Percentiles rank a stretch among this genome's conserved stretches.
Conservation (phyloP, 2,329 filamentous ascomycete genomes). For the Alternaria angustiovoidea region DNA sequence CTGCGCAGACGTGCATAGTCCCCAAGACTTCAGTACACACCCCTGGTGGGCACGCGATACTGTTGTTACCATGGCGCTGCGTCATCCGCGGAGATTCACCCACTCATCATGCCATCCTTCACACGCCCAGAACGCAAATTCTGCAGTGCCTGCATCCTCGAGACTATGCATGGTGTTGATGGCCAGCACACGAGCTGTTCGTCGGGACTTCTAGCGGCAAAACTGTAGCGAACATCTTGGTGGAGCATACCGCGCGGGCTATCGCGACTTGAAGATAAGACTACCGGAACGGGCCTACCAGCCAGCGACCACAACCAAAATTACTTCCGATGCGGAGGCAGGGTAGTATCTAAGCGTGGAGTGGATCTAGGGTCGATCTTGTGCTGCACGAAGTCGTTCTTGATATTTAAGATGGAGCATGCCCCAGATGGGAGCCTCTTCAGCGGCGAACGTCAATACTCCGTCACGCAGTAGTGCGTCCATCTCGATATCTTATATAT, state of each 20-base stretch:
- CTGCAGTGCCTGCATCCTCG: slow-evolving; percentile 4
- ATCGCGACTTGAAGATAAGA: slow-evolving; percentile 34
- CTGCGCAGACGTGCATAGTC: slow-evolving; percentile 9
- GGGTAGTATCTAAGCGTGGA: slow-evolving; percentile 7
- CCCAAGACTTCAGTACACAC: slow-evolving; percentile 8
- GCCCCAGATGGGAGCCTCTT: slow-evolving; percentile 8
- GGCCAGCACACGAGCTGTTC: slow-evolving; percentile 10
- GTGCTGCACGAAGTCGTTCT: not conserved
- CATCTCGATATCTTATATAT: not conserved
- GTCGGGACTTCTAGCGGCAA: slow-evolving; percentile 10
- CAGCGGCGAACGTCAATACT: slow-evolving; percentile 1
- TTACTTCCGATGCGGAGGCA: slow-evolving; percentile 14
- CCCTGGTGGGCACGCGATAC: slow-evolving; percentile 23
- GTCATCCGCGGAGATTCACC: slow-evolving; percentile 23
- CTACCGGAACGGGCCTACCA: slow-evolving; percentile 28
- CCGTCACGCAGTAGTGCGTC: not conserved
- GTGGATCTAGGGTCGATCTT: slow-evolving; percentile 8
- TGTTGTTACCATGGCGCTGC: slow-evolving; percentile 18
- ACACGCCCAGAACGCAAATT: slow-evolving; percentile 5
- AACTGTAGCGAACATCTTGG: slow-evolving; percentile 5
- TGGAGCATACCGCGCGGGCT: slow-evolving; percentile 20
- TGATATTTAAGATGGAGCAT: slow-evolving; percentile 23
- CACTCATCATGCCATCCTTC: slow-evolving; percentile 12
- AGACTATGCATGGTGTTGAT: not conserved
- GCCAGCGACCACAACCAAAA: slow-evolving; percentile 5